These are phyloP conservation scores for Flaveria ramosissima DNA, from an alignment of 129 eudicot genomes.

Conservation along the genomic window DNA sequence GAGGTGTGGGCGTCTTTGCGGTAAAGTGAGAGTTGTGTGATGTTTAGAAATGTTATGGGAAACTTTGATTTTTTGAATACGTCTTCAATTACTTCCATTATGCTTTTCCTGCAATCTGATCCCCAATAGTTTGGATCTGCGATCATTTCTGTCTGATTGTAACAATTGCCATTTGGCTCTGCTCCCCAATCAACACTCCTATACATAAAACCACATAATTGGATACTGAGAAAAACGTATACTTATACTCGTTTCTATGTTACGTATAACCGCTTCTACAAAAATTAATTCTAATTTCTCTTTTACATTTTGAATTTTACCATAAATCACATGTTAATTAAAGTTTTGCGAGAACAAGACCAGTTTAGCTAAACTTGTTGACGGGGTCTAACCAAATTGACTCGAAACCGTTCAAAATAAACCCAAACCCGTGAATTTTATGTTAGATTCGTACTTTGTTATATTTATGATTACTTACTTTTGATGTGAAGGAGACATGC, in stretches of 20 bases:
- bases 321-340: no score
- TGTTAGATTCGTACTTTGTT: no score
- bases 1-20: constrained; percentile 87
- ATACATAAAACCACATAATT: constrained; percentile 3
- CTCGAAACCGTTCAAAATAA: no score
- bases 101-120: constrained; percentile 59
- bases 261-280: no score
- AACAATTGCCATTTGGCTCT: constrained; percentile 65
- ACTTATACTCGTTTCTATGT: no score
- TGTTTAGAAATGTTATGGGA: constrained; percentile 70
- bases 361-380: no score
- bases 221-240: neutral
- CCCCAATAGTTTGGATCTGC: constrained; percentile 83
- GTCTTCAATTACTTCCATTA: constrained; percentile 63
- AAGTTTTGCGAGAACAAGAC: no score
- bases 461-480: constrained; percentile 49
- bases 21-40: constrained; percentile 74
- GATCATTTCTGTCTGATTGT: constrained; percentile 72
- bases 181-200: constrained; percentile 92
- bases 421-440: no score
- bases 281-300: no score
- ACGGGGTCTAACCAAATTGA: no score
- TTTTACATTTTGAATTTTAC: no score
- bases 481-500: constrained; percentile 96
- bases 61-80: constrained; percentile 56